phyloP scores from a whole-genome alignment of 2,329 filamentous ascomycete species.

The Chalara sp. region DNA sequence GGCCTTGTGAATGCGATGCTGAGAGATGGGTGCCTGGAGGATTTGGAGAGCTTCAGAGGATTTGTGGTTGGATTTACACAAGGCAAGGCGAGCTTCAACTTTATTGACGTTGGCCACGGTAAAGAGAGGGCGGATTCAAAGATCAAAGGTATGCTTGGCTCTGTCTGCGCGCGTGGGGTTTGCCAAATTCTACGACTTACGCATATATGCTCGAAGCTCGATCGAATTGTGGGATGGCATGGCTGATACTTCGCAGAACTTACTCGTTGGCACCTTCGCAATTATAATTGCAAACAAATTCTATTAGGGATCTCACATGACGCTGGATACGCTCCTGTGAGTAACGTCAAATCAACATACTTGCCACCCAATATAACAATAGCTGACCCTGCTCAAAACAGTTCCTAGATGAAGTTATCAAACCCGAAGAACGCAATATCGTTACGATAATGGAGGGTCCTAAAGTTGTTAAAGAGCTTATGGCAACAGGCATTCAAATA shows the following conservation, averaged over 20 bases:
- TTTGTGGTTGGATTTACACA: slow-evolving; percentile 56
- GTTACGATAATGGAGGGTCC: too few species aligned
- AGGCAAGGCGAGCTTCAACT: slow-evolving; percentile 52
- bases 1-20: slow-evolving; percentile 44
- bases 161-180: too few species aligned
- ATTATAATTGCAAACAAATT: slow-evolving; percentile 55
- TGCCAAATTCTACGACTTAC: too few species aligned
- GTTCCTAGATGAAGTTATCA: too few species aligned
- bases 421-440: too few species aligned
- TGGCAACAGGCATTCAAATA: too few species aligned
- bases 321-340: slow-evolving; percentile 41
- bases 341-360: too few species aligned
- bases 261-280: slow-evolving; percentile 50
- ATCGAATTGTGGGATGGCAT: too few species aligned
- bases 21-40: slow-evolving; percentile 39
- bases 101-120: slow-evolving; percentile 53
- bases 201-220: too few species aligned
- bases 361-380: too few species aligned
- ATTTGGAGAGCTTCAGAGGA: slow-evolving; percentile 41
- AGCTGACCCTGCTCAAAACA: too few species aligned
- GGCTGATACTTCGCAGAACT: slow-evolving; percentile 14
- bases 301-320: slow-evolving; percentile 57
- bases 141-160: slow-evolving; percentile 44
- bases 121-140: slow-evolving; percentile 55
- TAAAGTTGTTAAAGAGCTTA: too few species aligned